Evolutionary conservation across 2,329 filamentous ascomycete genomes (phyloP).

Genomic region (Hyphodiscus sp.): DNA sequence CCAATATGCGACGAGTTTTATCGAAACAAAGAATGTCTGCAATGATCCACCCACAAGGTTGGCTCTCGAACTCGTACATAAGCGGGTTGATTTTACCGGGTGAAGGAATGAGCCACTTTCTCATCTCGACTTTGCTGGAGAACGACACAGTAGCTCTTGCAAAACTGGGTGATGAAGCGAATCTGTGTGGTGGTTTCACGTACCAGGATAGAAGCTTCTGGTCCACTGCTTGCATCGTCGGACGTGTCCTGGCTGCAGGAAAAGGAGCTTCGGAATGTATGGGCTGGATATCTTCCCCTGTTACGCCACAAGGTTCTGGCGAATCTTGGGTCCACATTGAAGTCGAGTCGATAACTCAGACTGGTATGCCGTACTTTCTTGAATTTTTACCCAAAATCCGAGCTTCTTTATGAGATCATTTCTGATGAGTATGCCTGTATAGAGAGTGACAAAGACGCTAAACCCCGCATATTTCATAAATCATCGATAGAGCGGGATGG

Average conservation of each 20-base stretch:
- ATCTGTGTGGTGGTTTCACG: slow-evolving; percentile 58
- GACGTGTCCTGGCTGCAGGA: slow-evolving; percentile 56
- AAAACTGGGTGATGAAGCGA: slow-evolving; percentile 53
- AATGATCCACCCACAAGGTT: slow-evolving; percentile 52
- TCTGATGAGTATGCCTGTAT: slow-evolving; percentile 31
- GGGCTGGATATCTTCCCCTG: slow-evolving; percentile 60
- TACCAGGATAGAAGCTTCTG: slow-evolving; percentile 61
- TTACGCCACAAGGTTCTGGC: slow-evolving; percentile 43
- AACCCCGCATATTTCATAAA: slow-evolving; percentile 57
- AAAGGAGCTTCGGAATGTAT: slow-evolving; percentile 58
- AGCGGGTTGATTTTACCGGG: slow-evolving; percentile 60
- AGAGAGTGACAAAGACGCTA: slow-evolving; percentile 44
- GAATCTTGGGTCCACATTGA: slow-evolving; percentile 56
- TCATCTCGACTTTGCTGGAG: slow-evolving; percentile 61
- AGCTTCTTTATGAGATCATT: neutral
- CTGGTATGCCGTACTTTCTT: slow-evolving; percentile 12
- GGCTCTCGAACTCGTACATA: slow-evolving; percentile 62
- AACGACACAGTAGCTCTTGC: slow-evolving; percentile 54
- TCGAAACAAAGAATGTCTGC: slow-evolving; percentile 40
- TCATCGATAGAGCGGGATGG: slow-evolving; percentile 53
- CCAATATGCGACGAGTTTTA: slow-evolving; percentile 17
- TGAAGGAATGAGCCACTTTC: slow-evolving; percentile 54
- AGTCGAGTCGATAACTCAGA: slow-evolving; percentile 40
- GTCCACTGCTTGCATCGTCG: slow-evolving; percentile 60
- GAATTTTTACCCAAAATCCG: neutral